Base-by-base conservation (phyloP, 495 filamentous ascomycete species). In the Astrothelium macrocarpum region DNA sequence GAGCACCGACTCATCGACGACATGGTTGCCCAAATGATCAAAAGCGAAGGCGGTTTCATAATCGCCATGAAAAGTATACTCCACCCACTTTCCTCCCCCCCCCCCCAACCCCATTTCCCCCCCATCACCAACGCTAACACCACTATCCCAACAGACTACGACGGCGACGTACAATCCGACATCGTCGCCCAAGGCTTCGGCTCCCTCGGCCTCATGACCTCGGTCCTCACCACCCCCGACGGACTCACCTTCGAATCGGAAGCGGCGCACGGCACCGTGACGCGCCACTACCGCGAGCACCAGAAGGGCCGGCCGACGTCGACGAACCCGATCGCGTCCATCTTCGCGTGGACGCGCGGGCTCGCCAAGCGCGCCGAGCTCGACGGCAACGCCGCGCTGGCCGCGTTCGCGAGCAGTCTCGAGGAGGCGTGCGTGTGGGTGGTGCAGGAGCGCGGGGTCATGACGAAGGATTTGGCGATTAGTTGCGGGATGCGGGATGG, bases 11-110 rank as follows among this genome's bases (percentile, higher is more conserved):
- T 98, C 64, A 97, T 98, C 72, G 94, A 98, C 78, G 94, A 98
- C 79, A 98, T 98, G 94, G 94, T 98, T 63, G 94, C 94, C 59
- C 93, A 98, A 84, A 98, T 98, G 94, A 90, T 98, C 82, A 98
- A 98, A 85, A 90, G 85, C 77, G 86, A 87, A 70, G 91, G 94
- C 65, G 94, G 94, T 64, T 95, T 89, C 77, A 82, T 97, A 75
- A 98, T 98, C 83, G 94, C 94, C 64, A 82, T 98, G 72, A 98
- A 98, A 85, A 98, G 89, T 91, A 73, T 72, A 87, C 79, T 20
- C 34, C 58, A 42, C 43, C 59, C 28, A 29, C 31, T 39, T 39
- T 43, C 29, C 23, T 64, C 18, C 61, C 20, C 36, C 25, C 20
- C n/a, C 36, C 18, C 36, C 18, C 11, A 29, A 63, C 29, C 29